These are phyloP conservation scores for Ceratocystis destructans DNA, from an alignment of 2,329 filamentous ascomycete species.

Conservation along the genomic window DNA sequence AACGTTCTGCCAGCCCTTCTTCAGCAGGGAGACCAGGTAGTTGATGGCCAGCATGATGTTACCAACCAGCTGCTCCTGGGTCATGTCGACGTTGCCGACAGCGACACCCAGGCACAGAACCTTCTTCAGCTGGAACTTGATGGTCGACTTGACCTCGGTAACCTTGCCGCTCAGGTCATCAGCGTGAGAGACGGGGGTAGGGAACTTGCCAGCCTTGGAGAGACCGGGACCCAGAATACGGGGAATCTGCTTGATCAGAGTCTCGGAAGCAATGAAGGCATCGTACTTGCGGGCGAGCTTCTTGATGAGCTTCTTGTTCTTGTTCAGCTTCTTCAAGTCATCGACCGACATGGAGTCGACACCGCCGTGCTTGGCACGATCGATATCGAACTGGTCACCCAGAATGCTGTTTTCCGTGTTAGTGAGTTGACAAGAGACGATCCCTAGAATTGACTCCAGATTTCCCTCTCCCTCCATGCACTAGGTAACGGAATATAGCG, in stretches of 20 bases:
- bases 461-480: not conserved
- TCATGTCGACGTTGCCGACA: conserved; percentile 97
- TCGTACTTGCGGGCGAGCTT: conserved; percentile 99
- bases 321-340: conserved; percentile 99
- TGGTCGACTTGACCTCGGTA: conserved; percentile 99
- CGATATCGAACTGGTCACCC: conserved; percentile 85
- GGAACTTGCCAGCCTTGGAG: conserved; percentile 99
- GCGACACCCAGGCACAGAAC: conserved; percentile 99
- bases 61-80: conserved; percentile 82
- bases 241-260: conserved; percentile 98
- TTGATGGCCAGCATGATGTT: conserved; percentile 99
- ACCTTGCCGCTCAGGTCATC: conserved; percentile 92
- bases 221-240: conserved; percentile 98
- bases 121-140: conserved; percentile 99
- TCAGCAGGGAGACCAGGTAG: conserved; percentile 97
- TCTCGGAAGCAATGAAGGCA: conserved; percentile 93
- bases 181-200: conserved; percentile 89
- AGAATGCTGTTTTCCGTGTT: conserved; percentile 34
- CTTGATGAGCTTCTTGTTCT: conserved; percentile 99
- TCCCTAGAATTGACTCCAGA: not conserved
- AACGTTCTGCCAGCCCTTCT: conserved; percentile 99
- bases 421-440: not conserved
- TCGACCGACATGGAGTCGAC: conserved; percentile 97
- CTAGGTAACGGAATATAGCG: not conserved
- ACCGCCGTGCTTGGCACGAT: conserved; percentile 98